Evolutionary conservation across 1,284 basidiomycete genomes (phyloP), one percentile per base, ranked within the genome.

Genomic region (Leccinum glutinopallens): DNA sequence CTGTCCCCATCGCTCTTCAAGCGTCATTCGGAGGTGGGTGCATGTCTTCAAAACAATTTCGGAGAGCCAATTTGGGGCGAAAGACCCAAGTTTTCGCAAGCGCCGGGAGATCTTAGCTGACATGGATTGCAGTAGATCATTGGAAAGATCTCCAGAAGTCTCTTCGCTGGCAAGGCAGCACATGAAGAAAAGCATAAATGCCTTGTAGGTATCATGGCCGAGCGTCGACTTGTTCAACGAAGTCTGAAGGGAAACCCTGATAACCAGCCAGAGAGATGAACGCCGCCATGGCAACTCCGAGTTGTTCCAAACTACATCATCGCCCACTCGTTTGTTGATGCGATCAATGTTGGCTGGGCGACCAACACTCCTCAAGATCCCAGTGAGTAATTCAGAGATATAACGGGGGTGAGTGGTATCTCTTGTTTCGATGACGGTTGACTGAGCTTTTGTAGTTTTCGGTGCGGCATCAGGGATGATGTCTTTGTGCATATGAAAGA

Each of bases 101-200:
- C 29, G 29, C 1, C 29, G 29, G 7, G 29, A 7, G 29, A 29
- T 29, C 29, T 29, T 29, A 29, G 29, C 29, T 29, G 29, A 29
- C 29, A 29, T 29, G 29, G 7, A 29, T 29, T 70, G 67, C 5
- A 83, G 70, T 0, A 78, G 41, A 57, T 81, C 76, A 49, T 72
- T 78, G 1, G 76, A 53, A 9, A 80, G 66, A 5, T 65, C 57
- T 1, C n/a, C 19, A 9, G 58, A 63, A 2, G 70, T 13, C 15
- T 65, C 71, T 2, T 71, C 58, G 1, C 67, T 49, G 2, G 80
- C 71, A 7, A 83, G 64, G 8, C 65, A 51, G 4, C 78, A 71
- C 66, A 82, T 73, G 33, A 57, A 57, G 19, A 57, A 57, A 35
- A 57, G 55, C 33, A 57, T 57, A 15, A 57, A 57, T 57, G 32